Conservation (phyloP, 352 stramenopile genomes). For the Phytopythium boreale region DNA sequence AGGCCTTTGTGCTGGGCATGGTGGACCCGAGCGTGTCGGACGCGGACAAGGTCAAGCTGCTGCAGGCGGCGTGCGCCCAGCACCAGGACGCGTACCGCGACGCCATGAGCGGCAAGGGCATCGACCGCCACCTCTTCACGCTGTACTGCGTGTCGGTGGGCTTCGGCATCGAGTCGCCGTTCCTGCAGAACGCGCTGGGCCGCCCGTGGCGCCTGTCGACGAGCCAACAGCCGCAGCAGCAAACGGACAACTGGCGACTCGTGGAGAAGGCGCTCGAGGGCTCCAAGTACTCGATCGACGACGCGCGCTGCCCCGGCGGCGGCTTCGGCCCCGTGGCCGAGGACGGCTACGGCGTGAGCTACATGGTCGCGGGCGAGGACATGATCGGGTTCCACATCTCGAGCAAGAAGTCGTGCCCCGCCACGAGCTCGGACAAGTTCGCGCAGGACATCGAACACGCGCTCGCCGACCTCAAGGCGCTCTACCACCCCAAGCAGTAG, state of each 20-base stretch:
- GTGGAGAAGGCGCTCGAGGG: conserved; percentile 66
- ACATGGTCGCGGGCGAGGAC: conserved; percentile 89
- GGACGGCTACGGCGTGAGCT: conserved; percentile 90
- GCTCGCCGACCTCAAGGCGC: conserved; percentile 77
- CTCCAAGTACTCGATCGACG: conserved; percentile 49
- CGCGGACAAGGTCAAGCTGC: conserved; percentile 78
- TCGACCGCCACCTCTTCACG: conserved; percentile 96
- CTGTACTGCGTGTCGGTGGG: conserved; percentile 90
- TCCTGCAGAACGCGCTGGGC: conserved; percentile 82
- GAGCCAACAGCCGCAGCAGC: conserved; percentile 88
- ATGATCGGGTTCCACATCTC: conserved; percentile 91
- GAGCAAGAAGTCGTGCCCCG: conserved; percentile 76
- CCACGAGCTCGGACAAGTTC: conserved; percentile 83
- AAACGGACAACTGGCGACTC: conserved; percentile 78
- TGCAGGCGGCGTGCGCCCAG: conserved; percentile 83
- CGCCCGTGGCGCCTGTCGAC: conserved; percentile 88
- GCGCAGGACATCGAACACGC: conserved; percentile 65
- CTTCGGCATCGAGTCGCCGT: conserved; percentile 85
- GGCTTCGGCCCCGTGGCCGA: conserved; percentile 89
- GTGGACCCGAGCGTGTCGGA: conserved; percentile 57
- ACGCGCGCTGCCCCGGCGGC: conserved; percentile 72
- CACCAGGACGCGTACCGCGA: conserved; percentile 92
- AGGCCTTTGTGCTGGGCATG: conserved; percentile 90
- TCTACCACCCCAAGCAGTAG: conserved; percentile 48
- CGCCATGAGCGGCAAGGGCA: conserved; percentile 89